Percentiles rank a stretch among this genome's conserved stretches.
phyloP scores from a whole-genome alignment of 2,329 filamentous ascomycete genomes.

The Talaromyces sp. region DNA sequence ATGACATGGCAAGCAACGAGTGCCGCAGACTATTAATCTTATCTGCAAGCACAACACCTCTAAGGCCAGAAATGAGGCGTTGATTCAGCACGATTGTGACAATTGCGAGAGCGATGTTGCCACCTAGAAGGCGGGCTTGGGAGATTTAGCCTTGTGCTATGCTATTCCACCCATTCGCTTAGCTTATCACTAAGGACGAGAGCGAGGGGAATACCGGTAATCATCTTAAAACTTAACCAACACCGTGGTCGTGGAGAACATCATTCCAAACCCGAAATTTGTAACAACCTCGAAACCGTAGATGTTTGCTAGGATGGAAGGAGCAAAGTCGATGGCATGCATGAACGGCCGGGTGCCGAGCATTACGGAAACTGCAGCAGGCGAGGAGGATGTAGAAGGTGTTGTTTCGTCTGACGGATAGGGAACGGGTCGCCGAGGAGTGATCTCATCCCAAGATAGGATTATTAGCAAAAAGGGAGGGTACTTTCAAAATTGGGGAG shows the following conservation, averaged over 20 bases:
- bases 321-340: background rate
- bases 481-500: no score
- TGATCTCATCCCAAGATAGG: background rate
- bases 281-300: background rate
- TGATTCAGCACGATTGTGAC: conserved; percentile 6
- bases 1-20: background rate
- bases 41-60: background rate
- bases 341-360: background rate
- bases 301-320: background rate
- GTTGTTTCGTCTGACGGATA: background rate
- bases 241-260: background rate
- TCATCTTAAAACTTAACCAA: background rate
- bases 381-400: conserved; percentile 3
- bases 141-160: conserved; percentile 4
- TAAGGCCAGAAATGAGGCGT: background rate
- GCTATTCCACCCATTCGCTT: background rate
- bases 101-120: background rate
- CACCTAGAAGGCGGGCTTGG: conserved; percentile 4
- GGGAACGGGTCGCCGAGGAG: background rate
- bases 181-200: no score
- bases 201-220: no score
- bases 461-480: background rate
- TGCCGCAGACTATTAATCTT: background rate
- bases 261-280: background rate
- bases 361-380: background rate